Evolutionary conservation across 108 stramenopile genomes (phyloP), one percentile per base, ranked within the genome.

Genomic region (Nitzschia sp.): DNA sequence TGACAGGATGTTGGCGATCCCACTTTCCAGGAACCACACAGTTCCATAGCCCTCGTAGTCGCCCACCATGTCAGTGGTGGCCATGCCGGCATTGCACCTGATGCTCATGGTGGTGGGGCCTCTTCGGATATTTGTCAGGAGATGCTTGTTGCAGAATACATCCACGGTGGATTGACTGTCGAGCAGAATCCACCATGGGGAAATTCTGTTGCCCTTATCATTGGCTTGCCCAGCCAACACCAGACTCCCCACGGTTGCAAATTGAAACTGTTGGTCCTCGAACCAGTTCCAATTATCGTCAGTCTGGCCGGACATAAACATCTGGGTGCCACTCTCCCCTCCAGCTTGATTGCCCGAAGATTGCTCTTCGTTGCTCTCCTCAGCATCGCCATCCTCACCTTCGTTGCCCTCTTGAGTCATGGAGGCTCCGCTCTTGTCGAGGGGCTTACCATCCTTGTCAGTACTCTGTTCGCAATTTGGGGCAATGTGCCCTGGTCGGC

Each of bases 1-100:
- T 32, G 70, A 72, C 24, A 85, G 49, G 36, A 85, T 79, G 74
- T 85, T 78, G 3, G 77, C 77, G n/a, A 81, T 75, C 1, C 68
- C 66, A 0, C 60, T 53, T 15, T 55, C 62, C 64, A 81, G 36
- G 33, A 54, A 70, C 81, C 84, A 85, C n/a, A 85, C 81, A 23
- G 24, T 0, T 25, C 57, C 64, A 15, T 30, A 33, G n/a, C 73
- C 70, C 1, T 64, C 69, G 1, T 81, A 46, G 25, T 56, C 24
- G 0, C 82, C 76, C 5, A 59, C 2, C 2, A 30, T 15, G 24
- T 54, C 46, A 5, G 61, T 51, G 0, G 1, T 1, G 3, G 38
- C 21, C 17, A 0, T 33, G 2, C 81, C 76, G 5, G 59, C 76
- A 53, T 73, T 77, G 23, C 64, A 55, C 30, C 72, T 24, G 13